Evolutionary conservation across 768 basidiomycete genomes (phyloP).

Genomic region (Scleroderma citrinum): DNA sequence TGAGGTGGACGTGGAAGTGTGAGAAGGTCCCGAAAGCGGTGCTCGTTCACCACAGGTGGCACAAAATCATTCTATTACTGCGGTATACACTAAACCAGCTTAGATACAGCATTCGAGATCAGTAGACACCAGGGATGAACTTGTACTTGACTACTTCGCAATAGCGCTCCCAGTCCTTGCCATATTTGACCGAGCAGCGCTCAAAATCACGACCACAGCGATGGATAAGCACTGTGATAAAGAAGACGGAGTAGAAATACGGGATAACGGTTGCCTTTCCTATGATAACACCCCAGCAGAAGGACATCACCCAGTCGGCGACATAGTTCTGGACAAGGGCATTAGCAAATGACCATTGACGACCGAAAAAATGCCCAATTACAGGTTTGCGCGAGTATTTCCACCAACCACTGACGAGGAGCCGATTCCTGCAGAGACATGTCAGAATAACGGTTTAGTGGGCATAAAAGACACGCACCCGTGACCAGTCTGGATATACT

Average conservation of each 20-base stretch:
- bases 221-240: slow-evolving; percentile 88
- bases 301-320: slow-evolving; percentile 84
- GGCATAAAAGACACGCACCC: slow-evolving; percentile 44
- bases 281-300: slow-evolving; percentile 79
- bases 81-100: slow-evolving; percentile 74
- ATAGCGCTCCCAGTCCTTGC: slow-evolving; percentile 91
- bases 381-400: slow-evolving; percentile 88
- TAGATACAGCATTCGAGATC: slow-evolving; percentile 66
- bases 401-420: slow-evolving; percentile 95
- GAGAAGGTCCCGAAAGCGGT: too few relatives aligned
- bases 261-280: slow-evolving; percentile 79
- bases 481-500: slow-evolving; percentile 88
- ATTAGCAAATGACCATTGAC: background rate
- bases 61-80: slow-evolving; percentile 1
- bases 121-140: slow-evolving; percentile 87
- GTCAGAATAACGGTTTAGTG: slow-evolving; percentile 5
- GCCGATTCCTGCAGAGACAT: slow-evolving; percentile 60
- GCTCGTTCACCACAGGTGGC: too few relatives aligned
- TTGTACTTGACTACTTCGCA: slow-evolving; percentile 84
- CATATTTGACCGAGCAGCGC: slow-evolving; percentile 87
- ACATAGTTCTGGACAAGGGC: slow-evolving; percentile 68
- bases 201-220: slow-evolving; percentile 93
- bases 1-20: background rate
- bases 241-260: slow-evolving; percentile 96
- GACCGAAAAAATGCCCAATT: slow-evolving; percentile 21